Evolutionary conservation across 345 rosid genomes (phyloP).

Genomic region (Syzygium aqueum): DNA sequence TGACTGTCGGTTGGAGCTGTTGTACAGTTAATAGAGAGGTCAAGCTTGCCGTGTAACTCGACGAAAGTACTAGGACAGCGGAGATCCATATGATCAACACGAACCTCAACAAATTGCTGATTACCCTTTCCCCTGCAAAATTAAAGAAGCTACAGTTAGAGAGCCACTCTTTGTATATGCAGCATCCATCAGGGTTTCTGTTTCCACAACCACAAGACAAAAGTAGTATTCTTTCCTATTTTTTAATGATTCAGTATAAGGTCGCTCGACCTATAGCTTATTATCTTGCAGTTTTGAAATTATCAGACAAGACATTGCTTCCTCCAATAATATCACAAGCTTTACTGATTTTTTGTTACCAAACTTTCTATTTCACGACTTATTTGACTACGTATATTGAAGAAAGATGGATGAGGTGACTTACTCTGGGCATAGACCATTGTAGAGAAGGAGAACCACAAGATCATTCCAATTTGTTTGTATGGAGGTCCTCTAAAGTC

Average conservation of each 20-base stretch:
- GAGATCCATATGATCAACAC: slow-evolving; percentile 15
- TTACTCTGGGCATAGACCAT: slow-evolving; percentile 29
- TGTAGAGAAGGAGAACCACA: slow-evolving; percentile 26
- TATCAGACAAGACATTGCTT: not conserved
- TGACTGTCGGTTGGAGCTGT: slow-evolving; percentile 7
- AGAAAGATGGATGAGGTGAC: not conserved
- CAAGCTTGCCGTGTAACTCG: slow-evolving; percentile 18
- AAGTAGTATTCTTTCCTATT: not conserved
- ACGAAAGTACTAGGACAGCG: slow-evolving; percentile 6
- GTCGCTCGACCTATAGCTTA: not conserved
- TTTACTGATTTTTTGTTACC: not conserved
- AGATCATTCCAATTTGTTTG: slow-evolving; percentile 12
- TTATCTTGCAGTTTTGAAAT: not conserved
- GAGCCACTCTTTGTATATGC: not conserved
- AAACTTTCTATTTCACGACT: not conserved
- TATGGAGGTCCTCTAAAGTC: slow-evolving; percentile 11
- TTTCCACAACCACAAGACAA: not conserved
- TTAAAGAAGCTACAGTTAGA: not conserved
- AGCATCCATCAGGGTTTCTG: not conserved
- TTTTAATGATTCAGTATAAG: not conserved
- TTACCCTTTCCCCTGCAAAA: slow-evolving; percentile 11
- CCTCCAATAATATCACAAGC: not conserved
- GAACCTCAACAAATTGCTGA: slow-evolving; percentile 4
- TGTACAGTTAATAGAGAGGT: slow-evolving; percentile 13
- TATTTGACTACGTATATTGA: not conserved